Base-by-base conservation (phyloP, 176 grass and related monocot species). In the Leersia perrieri region DNA sequence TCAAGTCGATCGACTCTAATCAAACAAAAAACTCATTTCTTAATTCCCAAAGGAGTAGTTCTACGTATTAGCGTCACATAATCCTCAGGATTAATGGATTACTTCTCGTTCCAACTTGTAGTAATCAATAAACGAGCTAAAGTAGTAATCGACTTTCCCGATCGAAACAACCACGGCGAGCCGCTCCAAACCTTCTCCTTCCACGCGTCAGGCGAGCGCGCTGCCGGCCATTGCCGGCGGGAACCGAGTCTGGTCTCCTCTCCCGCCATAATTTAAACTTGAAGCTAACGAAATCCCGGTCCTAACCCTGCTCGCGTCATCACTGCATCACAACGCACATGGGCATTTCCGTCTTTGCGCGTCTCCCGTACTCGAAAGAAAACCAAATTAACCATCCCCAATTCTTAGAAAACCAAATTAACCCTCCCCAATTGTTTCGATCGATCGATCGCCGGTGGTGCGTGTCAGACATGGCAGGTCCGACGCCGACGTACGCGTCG, bases 251-350 rank as follows among this genome's bases (percentile, higher is more conserved):
- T 34, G 12, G 18, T 28, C 60, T 14, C 39, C 51, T 3, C 26
- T 63, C 67, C 80, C 69, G 88, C 84, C 84, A 36, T 79, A 80
- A 64, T 87, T 87, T 87, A 90, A 90, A 87, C 39, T 3, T 35
- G 4, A 9, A 7, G 0, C 14, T 2, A 1, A 1, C n/a, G 0
- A 73, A 79, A 68, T 49, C 11, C 29, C 80, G 11, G 2, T 74
- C 35, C 80, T 79, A 28, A 45, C 80, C 86, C 33, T 73, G 11
- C 2, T 31, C 2, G 11, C 7, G 5, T 5, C 20, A 47, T 0
- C 13, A 7, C 27, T 14, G 2, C 33, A n/a, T 2, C 16, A 16
- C 3, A n/a, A n/a, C n/a, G 14, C 5, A 4, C 22, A 2, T 79
- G 36, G 8, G 68, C 13, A 10, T 49, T 84, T 33, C 36, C 3